Conservation (phyloP, 257 asterid species). For the Handroanthus guayacan region DNA sequence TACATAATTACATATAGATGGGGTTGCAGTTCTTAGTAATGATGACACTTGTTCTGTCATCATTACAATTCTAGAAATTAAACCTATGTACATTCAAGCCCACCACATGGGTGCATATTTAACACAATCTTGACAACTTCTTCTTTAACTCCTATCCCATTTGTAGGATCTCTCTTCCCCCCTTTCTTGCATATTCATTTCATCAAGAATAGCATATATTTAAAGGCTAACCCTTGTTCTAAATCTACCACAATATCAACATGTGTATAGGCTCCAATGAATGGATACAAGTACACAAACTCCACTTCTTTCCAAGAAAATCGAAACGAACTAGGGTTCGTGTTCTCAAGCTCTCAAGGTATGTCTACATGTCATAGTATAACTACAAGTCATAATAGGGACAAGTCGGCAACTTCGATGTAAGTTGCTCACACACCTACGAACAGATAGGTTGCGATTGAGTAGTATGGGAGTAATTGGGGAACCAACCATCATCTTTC, state of each 20-base stretch:
- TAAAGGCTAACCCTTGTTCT: background rate
- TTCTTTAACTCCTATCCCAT: slow-evolving; percentile 25
- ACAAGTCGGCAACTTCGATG: no score
- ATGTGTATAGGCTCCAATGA: slow-evolving; percentile 45
- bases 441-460: no score
- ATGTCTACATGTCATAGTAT: background rate
- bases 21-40: slow-evolving; percentile 56
- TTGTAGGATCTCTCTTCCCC: slow-evolving; percentile 12
- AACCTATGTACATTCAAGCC: slow-evolving; percentile 8
- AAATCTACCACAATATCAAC: background rate
- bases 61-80: slow-evolving; percentile 60
- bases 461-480: no score
- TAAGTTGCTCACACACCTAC: no score
- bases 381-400: background rate
- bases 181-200: background rate
- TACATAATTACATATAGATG: slow-evolving; percentile 48
- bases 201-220: background rate
- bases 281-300: slow-evolving; percentile 31
- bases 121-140: slow-evolving; percentile 13
- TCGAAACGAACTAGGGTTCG: slow-evolving; percentile 44
- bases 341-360: slow-evolving; percentile 50
- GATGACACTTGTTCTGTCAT: slow-evolving; percentile 54
- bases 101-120: slow-evolving; percentile 42
- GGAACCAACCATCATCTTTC: no score
- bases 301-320: slow-evolving; percentile 31